phyloP scores from a whole-genome alignment of 306 rosid genomes.

The Cicer cuneatum region DNA sequence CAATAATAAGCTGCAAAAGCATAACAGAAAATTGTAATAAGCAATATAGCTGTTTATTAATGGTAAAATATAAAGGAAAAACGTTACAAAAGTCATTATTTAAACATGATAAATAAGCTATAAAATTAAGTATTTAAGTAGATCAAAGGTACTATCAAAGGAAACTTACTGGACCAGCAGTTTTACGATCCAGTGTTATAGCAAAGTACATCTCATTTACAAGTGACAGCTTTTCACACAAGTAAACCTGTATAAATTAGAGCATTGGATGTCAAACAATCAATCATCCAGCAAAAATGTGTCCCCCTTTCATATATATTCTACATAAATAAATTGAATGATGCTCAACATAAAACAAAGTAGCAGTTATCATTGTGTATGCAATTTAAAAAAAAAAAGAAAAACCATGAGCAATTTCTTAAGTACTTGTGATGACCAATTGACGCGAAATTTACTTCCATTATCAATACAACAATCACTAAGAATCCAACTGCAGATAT shows the following conservation, averaged over 20 bases:
- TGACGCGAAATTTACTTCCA: constrained; percentile 21
- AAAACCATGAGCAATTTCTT: constrained; percentile 7
- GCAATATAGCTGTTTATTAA: constrained; percentile 15
- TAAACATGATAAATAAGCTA: constrained; percentile 14
- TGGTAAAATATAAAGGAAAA: constrained; percentile 21
- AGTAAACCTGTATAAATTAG: constrained; percentile 69
- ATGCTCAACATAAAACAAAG: constrained; percentile 27
- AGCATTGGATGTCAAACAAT: constrained; percentile 37
- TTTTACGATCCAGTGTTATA: constrained; percentile 87
- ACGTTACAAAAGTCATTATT: neutral
- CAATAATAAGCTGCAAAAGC: constrained; percentile 82
- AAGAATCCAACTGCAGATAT: constrained; percentile 10
- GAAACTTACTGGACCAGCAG: constrained; percentile 92
- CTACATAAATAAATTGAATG: constrained; percentile 9
- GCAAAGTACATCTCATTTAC: constrained; percentile 99
- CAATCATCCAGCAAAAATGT: constrained; percentile 4
- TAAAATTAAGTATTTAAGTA: constrained; percentile 14
- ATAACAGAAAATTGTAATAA: constrained; percentile 22
- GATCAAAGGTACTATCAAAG: constrained; percentile 35
- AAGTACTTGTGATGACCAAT: constrained; percentile 27
- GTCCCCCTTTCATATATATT: constrained; percentile 13
- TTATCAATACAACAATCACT: constrained; percentile 21
- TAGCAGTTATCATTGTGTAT: constrained; percentile 11
- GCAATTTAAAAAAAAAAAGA: neutral
- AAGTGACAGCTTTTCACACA: constrained; percentile 86